Evolutionary conservation across 225 moss, liverwort and hornwort species (phyloP).

Genomic region (Pseudisothecium myosuroides): DNA sequence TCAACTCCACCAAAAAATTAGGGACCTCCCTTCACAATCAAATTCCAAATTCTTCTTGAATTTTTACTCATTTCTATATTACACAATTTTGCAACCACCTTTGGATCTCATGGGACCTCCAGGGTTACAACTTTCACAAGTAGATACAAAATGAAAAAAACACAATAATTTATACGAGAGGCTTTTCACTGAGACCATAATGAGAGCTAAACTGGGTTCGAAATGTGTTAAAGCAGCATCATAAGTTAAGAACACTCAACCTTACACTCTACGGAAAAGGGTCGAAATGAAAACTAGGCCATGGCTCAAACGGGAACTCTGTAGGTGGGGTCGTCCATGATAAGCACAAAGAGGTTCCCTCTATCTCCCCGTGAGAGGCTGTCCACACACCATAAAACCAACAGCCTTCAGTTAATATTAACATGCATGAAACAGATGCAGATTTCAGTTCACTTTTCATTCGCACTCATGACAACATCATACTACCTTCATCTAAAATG

Average conservation of each 20-base stretch:
- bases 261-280: background rate
- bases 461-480: background rate
- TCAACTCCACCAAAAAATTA: background rate
- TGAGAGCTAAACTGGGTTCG: background rate
- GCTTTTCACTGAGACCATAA: background rate
- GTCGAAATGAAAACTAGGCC: background rate
- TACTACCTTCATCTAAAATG: background rate
- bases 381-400: background rate
- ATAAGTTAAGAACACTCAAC: background rate
- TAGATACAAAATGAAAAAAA: background rate
- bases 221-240: background rate
- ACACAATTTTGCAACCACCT: background rate
- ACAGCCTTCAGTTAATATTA: background rate
- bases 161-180: background rate
- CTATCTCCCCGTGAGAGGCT: conserved; percentile 71
- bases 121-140: background rate
- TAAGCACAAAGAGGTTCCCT: conserved; percentile 72
- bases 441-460: background rate
- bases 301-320: conserved; percentile 24
- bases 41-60: too few species aligned
- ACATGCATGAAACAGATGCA: background rate
- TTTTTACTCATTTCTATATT: background rate
- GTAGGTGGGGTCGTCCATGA: conserved; percentile 70
- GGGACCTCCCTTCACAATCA: background rate
- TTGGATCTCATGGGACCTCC: background rate